Percentiles rank a stretch among this genome's conserved stretches.
phyloP scores from a whole-genome alignment of 2,329 filamentous ascomycete genomes.

The Trichoderma polysporum region DNA sequence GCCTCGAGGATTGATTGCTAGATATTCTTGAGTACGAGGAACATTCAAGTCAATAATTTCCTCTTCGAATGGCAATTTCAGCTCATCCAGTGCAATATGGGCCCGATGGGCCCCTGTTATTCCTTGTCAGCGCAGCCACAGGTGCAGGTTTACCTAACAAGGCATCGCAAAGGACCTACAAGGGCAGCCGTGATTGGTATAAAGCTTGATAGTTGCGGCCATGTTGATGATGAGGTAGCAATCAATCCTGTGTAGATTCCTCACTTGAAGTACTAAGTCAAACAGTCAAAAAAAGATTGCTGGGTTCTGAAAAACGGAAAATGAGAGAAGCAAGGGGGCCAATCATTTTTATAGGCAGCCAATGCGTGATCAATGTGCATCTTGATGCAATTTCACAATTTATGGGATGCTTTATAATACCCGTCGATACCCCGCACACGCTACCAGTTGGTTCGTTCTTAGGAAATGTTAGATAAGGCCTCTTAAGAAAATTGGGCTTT shows the following conservation, averaged over 20 bases:
- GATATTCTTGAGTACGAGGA: conserved; percentile 71
- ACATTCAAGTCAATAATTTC: conserved; percentile 69
- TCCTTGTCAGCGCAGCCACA: background rate
- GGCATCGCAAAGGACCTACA: conserved; percentile 44
- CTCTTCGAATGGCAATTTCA: conserved; percentile 65
- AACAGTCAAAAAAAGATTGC: background rate
- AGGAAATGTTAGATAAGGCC: background rate
- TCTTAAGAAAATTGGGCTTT: background rate
- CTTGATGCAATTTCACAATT: conserved; percentile 7
- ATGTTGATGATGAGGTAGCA: background rate
- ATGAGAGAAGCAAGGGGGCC: background rate
- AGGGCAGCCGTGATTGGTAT: conserved; percentile 69
- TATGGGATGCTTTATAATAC: conserved; percentile 4
- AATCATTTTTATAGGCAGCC: background rate
- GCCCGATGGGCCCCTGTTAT: conserved; percentile 67
- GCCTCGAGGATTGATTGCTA: conserved; percentile 75
- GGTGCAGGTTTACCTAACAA: background rate
- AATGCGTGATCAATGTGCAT: background rate
- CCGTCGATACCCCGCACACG: conserved; percentile 4
- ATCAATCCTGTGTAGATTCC: background rate
- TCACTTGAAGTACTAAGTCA: background rate
- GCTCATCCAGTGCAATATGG: conserved; percentile 68
- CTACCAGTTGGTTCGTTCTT: background rate
- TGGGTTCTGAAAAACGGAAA: background rate
- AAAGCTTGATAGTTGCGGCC: conserved; percentile 55